Evolutionary conservation across 2,329 filamentous ascomycete species (phyloP).

Genomic region (Xenoacremonium recifei): DNA sequence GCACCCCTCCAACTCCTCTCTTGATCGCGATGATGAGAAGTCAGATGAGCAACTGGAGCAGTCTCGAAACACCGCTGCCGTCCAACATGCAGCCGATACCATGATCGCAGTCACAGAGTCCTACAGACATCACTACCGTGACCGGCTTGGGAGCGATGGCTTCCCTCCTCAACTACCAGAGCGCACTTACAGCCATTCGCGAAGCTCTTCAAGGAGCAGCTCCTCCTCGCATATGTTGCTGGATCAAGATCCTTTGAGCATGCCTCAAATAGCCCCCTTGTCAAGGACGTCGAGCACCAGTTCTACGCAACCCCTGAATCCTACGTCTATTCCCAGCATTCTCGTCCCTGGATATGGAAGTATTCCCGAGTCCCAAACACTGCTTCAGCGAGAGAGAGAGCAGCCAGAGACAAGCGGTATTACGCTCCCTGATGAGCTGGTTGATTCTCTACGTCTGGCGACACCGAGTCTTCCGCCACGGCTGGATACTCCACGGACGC

Average conservation of each 20-base stretch:
- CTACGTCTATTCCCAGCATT: conserved; percentile 7
- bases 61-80: conserved; percentile 12
- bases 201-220: conserved; percentile 20
- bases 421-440: conserved; percentile 16
- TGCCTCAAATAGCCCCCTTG: conserved; percentile 18
- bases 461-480: conserved; percentile 23
- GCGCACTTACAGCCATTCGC: conserved; percentile 20
- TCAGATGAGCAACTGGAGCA: conserved; percentile 18
- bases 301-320: conserved; percentile 9
- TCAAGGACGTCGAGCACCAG: conserved; percentile 15
- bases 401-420: conserved; percentile 7
- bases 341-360: conserved; percentile 6
- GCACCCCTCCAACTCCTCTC: conserved; percentile 15
- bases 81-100: conserved; percentile 20
- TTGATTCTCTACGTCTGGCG: conserved; percentile 16
- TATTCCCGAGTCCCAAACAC: conserved; percentile 14
- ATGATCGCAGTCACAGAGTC: conserved; percentile 27
- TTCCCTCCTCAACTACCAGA: conserved; percentile 17
- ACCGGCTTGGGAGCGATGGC: conserved; percentile 7
- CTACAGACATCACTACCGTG: conserved; percentile 22
- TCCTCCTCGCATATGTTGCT: conserved; percentile 18
- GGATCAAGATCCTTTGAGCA: conserved; percentile 14
- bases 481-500: conserved; percentile 22
- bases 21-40: conserved; percentile 20
- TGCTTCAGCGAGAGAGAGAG: conserved; percentile 15